A percentile compares a stretch with the other conserved stretches of the same genome.
These are phyloP conservation scores for Colletotrichum sojae DNA, from an alignment of 2,329 filamentous ascomycete species.

Conservation along the genomic window DNA sequence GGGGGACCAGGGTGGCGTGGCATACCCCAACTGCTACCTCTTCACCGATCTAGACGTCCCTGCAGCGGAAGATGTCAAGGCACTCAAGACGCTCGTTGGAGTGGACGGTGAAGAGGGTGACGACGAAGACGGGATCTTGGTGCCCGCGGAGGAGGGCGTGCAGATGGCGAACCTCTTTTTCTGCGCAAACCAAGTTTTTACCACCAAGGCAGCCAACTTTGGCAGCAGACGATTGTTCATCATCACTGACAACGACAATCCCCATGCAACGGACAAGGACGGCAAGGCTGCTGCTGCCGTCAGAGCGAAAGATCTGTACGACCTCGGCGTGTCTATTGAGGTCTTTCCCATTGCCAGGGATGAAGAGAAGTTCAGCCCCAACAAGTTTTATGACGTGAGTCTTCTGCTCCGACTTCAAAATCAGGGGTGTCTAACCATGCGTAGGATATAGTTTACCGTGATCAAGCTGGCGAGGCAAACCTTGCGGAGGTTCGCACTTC, in stretches of 20 bases:
- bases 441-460: conserved; percentile 91
- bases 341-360: conserved; percentile 87
- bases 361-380: conserved; percentile 81
- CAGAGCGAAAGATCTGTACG: conserved; percentile 94
- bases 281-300: conserved; percentile 84
- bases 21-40: conserved; percentile 93
- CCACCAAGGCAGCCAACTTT: conserved; percentile 94
- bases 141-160: conserved; percentile 77
- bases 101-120: conserved; percentile 86
- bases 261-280: conserved; percentile 80
- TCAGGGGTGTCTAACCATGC: conserved; percentile 8
- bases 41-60: conserved; percentile 91
- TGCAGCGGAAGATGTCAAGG: conserved; percentile 87
- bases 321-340: conserved; percentile 91
- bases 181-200: conserved; percentile 96
- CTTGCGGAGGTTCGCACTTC: conserved; percentile 69
- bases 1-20: conserved; percentile 70
- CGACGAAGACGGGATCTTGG: conserved; percentile 77
- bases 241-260: conserved; percentile 94
- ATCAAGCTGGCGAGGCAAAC: conserved; percentile 78
- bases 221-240: conserved; percentile 94
- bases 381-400: conserved; percentile 90
- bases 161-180: conserved; percentile 93
- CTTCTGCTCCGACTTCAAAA: not conserved
- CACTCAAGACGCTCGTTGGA: conserved; percentile 81